Conservation (phyloP, 1,284 basidiomycete species). For the Sanguinoderma infundibulare region DNA sequence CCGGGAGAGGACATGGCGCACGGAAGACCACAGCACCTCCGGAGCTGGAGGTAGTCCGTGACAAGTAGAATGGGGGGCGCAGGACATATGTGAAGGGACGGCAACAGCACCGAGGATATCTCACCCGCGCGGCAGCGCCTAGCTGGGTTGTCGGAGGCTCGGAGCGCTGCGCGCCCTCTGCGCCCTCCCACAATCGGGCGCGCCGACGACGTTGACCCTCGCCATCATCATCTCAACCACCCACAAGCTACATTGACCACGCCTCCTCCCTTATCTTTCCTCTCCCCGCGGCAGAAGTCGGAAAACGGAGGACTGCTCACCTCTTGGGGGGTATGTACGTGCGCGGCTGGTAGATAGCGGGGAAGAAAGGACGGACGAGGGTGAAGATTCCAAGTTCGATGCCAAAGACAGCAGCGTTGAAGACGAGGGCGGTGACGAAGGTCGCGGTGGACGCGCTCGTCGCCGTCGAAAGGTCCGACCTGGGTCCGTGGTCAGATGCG, state of each 20-base stretch:
- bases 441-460: conserved; percentile 46
- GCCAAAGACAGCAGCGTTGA: conserved; percentile 72
- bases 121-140: not conserved
- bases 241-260: not conserved
- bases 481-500: conserved; percentile 1
- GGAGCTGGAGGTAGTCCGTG: no score
- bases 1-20: not conserved
- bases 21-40: not conserved
- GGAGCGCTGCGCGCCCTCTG: no score
- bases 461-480: conserved; percentile 25
- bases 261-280: not conserved
- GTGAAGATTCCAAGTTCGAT: conserved; percentile 74
- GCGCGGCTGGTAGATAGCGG: conserved; percentile 81
- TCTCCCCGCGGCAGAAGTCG: not conserved
- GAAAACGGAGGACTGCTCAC: conserved; percentile 39
- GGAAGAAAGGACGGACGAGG: conserved; percentile 71
- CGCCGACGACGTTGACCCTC: not conserved
- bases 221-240: not conserved
- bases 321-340: conserved; percentile 57
- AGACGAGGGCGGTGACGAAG: conserved; percentile 79
- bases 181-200: not conserved
- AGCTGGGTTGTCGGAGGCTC: not conserved
- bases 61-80: not conserved
- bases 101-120: not conserved
- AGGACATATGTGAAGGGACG: not conserved